Evolutionary conservation across 139 green algal genomes (phyloP).

Genomic region (Haematococcus lacustris): DNA sequence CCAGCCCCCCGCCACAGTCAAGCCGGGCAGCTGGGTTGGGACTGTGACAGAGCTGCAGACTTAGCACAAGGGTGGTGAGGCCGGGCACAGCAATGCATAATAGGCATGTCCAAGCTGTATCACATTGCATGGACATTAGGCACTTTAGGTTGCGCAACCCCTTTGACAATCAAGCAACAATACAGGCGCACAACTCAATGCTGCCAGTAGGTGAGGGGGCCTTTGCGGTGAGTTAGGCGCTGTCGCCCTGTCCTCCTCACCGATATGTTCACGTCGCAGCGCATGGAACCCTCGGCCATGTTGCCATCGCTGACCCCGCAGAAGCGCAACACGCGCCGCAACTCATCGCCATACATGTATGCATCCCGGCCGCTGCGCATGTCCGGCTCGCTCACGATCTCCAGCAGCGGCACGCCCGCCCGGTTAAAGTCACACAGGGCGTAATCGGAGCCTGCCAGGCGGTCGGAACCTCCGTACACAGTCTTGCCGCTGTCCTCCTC

Average conservation of each 20-base stretch:
- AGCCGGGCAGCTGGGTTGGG: too few species aligned
- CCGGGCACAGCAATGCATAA: too few species aligned
- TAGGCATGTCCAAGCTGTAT: too few species aligned
- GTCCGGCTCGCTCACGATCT: conserved; percentile 95
- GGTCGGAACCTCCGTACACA: conserved; percentile 62
- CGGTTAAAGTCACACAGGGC: conserved; percentile 89
- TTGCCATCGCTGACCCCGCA: conserved; percentile 84
- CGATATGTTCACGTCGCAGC: conserved; percentile 89
- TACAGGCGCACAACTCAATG: too few species aligned
- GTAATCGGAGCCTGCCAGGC: conserved; percentile 57
- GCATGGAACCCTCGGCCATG: conserved; percentile 84
- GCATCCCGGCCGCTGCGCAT: conserved; percentile 82
- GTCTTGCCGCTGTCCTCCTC: conserved; percentile 97
- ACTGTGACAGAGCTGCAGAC: too few species aligned
- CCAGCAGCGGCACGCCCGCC: conserved; percentile 67
- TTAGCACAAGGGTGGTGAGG: too few species aligned
- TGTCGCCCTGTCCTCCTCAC: conserved; percentile 17
- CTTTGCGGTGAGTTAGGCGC: too few species aligned
- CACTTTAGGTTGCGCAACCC: too few species aligned
- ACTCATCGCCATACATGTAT: conserved; percentile 83
- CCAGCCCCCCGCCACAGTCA: too few species aligned
- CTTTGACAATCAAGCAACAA: too few species aligned
- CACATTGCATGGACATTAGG: too few species aligned
- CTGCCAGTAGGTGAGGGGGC: too few species aligned
- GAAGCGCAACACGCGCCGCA: conserved; percentile 81